Conservation (phyloP, 306 rosid species). For the Trifolium repens region DNA sequence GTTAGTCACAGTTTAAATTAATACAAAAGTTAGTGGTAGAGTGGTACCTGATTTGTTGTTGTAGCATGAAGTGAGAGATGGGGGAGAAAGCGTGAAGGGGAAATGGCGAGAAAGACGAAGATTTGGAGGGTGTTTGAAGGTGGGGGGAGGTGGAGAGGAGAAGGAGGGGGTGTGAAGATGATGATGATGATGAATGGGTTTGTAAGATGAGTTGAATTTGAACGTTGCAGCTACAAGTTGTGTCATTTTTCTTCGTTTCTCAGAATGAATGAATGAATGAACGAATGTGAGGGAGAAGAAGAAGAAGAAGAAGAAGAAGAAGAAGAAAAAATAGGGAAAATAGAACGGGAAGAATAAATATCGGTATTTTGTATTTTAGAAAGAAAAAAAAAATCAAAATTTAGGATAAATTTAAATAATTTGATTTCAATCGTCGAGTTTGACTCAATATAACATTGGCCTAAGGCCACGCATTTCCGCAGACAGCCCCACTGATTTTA, state of each 20-base stretch:
- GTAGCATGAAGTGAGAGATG: conserved; percentile 50
- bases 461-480: no score
- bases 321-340: no score
- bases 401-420: no score
- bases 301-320: no score
- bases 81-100: conserved; percentile 31
- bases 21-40: no score
- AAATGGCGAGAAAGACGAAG: conserved; percentile 19
- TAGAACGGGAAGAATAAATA: no score
- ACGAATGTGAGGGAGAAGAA: not conserved
- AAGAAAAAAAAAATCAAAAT: no score
- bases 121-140: conserved; percentile 21
- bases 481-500: no score
- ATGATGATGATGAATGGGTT: not conserved
- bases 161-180: conserved; percentile 3
- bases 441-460: no score
- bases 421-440: no score
- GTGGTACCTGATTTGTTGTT: conserved; percentile 57
- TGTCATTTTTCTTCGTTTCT: conserved; percentile 5
- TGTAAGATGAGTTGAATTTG: not conserved
- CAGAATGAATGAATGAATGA: not conserved
- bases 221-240: conserved; percentile 1
- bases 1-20: no score
- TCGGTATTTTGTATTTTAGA: no score
- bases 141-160: conserved; percentile 29